Evolutionary conservation across 208 protist species (phyloP).

Genomic region (Trichomonas tenax): DNA sequence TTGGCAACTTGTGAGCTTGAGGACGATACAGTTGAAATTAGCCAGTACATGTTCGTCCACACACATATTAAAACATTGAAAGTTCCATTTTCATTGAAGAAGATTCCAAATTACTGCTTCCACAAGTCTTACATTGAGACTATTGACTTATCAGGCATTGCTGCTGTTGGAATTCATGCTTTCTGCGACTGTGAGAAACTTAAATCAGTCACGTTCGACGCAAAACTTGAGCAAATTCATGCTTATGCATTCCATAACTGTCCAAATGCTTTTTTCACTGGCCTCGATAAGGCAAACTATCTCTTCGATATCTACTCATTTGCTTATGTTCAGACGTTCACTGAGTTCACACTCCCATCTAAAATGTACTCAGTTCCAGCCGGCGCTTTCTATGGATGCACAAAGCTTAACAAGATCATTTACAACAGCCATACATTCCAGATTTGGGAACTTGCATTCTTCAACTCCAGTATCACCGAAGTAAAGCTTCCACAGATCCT

Average conservation of each 20-base stretch:
- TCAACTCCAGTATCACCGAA: background rate
- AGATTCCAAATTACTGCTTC: background rate
- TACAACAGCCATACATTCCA: background rate
- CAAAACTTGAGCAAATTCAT: background rate
- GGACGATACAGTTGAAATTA: background rate
- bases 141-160: background rate
- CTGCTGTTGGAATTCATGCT: background rate
- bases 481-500: background rate
- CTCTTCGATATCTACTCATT: background rate
- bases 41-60: background rate
- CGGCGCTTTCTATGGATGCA: background rate
- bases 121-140: background rate
- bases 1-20: background rate
- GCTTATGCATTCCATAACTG: background rate
- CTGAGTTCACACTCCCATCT: background rate
- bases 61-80: background rate
- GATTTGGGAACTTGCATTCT: background rate
- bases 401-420: background rate
- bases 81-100: background rate
- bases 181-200: background rate
- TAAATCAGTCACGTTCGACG: background rate
- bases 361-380: background rate
- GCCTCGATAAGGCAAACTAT: background rate
- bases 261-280: background rate
- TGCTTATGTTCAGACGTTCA: background rate